Evolutionary conservation across 164 flowering plant species (phyloP).

Genomic region (Liquidambar formosana): DNA sequence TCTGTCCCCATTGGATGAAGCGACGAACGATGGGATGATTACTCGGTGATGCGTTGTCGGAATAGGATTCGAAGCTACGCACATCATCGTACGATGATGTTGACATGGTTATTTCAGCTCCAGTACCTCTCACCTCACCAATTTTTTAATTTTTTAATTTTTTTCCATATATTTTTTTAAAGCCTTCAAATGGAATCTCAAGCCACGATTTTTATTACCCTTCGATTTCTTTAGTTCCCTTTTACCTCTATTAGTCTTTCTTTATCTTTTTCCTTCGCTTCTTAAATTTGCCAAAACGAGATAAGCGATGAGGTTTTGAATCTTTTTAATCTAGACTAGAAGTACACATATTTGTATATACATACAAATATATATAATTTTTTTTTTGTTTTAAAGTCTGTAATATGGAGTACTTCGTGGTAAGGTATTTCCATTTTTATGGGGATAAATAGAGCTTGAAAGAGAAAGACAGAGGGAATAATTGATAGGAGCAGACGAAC

Average conservation of each 20-base stretch:
- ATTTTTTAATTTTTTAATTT: no score
- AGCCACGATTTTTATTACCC: no score
- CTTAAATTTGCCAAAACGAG: conserved; percentile 27
- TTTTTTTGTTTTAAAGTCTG: conserved; percentile 1
- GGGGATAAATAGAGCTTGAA: conserved; percentile 6
- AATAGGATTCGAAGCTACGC: conserved; percentile 1
- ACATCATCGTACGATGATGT: conserved; percentile 30
- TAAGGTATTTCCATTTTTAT: not conserved
- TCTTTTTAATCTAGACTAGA: not conserved
- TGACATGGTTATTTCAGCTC: not conserved
- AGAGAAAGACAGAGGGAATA: not conserved
- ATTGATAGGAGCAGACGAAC: not conserved
- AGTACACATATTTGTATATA: not conserved
- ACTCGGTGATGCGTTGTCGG: conserved; percentile 1
- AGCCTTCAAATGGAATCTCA: no score
- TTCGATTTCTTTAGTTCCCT: not conserved
- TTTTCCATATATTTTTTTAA: no score
- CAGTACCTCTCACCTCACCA: not conserved
- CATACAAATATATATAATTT: not conserved
- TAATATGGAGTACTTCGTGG: not conserved
- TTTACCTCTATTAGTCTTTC: not conserved
- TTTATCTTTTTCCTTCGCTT: not conserved
- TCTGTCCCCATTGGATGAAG: not conserved
- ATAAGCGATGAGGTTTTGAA: not conserved
- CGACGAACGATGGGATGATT: not conserved